Evolutionary conservation across 192 early-diverging fungal species (phyloP).

Genomic region (Linnemannia elongata): DNA sequence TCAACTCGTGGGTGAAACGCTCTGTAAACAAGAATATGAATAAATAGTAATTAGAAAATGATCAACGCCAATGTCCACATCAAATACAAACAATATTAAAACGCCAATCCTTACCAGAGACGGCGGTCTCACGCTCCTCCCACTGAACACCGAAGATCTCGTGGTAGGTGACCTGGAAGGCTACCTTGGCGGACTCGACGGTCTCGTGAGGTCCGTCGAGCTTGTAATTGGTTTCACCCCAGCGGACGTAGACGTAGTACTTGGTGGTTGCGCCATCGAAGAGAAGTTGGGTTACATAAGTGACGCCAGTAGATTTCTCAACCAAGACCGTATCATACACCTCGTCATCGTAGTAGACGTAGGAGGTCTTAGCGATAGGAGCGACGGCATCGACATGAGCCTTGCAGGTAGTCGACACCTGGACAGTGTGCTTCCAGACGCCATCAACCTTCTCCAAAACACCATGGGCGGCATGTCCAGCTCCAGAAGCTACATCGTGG

Average conservation of each 20-base stretch:
- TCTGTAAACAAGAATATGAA: neutral
- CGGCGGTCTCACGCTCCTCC: no score
- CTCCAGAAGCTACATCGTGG: no score
- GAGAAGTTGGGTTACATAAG: constrained; percentile 15
- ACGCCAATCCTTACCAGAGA: neutral
- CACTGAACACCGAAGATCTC: no score
- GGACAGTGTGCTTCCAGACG: no score
- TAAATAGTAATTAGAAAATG: neutral
- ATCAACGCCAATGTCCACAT: no score
- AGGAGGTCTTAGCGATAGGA: no score
- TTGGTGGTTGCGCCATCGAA: neutral
- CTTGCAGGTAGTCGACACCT: no score
- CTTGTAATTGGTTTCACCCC: constrained; percentile 18
- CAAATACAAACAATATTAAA: neutral
- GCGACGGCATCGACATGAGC: no score
- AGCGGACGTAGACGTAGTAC: constrained; percentile 24
- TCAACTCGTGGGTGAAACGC: neutral
- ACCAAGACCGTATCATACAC: no score
- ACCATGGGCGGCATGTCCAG: no score
- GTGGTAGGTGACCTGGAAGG: constrained; percentile 11
- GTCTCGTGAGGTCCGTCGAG: constrained; percentile 21
- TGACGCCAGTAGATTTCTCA: constrained; percentile 16
- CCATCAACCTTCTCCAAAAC: no score
- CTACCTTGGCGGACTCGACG: constrained; percentile 17
- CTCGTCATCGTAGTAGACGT: no score